phyloP scores from a whole-genome alignment of 2,329 filamentous ascomycete genomes.

The Hypocreales sp. region DNA sequence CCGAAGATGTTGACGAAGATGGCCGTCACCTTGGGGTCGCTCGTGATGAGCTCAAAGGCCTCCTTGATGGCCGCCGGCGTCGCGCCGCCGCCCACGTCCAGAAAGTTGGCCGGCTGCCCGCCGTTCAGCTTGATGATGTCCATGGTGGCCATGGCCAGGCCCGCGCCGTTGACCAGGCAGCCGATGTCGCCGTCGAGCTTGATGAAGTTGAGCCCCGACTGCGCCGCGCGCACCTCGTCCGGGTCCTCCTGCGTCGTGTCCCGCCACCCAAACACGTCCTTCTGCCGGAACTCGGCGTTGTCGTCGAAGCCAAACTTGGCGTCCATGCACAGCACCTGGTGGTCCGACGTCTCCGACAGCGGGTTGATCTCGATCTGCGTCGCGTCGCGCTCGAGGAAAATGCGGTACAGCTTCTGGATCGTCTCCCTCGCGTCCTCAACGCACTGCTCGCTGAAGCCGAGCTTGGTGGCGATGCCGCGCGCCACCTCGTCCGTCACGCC shows the following conservation, averaged over 20 bases:
- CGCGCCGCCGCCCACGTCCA: slow-evolving; percentile 94
- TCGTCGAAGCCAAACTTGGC: slow-evolving; percentile 98
- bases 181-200: slow-evolving; percentile 99
- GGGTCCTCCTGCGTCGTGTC: slow-evolving; percentile 92
- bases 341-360: slow-evolving; percentile 92
- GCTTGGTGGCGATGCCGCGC: slow-evolving; percentile 71
- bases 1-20: slow-evolving; percentile 99
- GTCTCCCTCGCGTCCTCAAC: slow-evolving; percentile 88
- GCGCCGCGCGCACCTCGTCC: slow-evolving; percentile 91
- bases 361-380: slow-evolving; percentile 99
- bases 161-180: slow-evolving; percentile 96
- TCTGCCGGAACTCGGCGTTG: slow-evolving; percentile 96
- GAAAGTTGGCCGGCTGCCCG: slow-evolving; percentile 91
- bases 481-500: slow-evolving; percentile 96
- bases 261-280: slow-evolving; percentile 89
- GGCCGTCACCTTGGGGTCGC: slow-evolving; percentile 92
- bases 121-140: slow-evolving; percentile 99
- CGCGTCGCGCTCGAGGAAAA: slow-evolving; percentile 96
- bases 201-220: slow-evolving; percentile 97
- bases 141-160: slow-evolving; percentile 99
- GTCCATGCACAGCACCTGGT: slow-evolving; percentile 98
- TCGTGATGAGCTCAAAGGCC: slow-evolving; percentile 97
- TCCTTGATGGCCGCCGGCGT: slow-evolving; percentile 93
- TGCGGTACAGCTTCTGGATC: slow-evolving; percentile 97
- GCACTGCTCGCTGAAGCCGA: slow-evolving; percentile 97